A percentile compares a stretch with the other conserved stretches of the same genome.
Conservation (phyloP, 345 rosid genomes). For the thale cress (Arabidopsis thaliana) region TAIR10.1 NC_003076.8:415501-416000, state of each 20-base stretch:
- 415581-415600: constrained; percentile 72
- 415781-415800: constrained; percentile 71
- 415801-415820: constrained; percentile 70
- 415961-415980: constrained; percentile 44
- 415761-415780: constrained; percentile 13
- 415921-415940: constrained; percentile 51
- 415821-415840: constrained; percentile 54
- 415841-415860: constrained; percentile 74
- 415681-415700: background rate
- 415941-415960: constrained; percentile 48
- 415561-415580: constrained; percentile 78
- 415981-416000: constrained; percentile 76
- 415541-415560: constrained; percentile 78
- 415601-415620: constrained; percentile 81
- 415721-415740: background rate
- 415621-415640: constrained; percentile 78
- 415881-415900: constrained; percentile 81
- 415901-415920: constrained; percentile 73
- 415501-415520: constrained; percentile 71
- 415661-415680: constrained; percentile 77
- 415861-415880: constrained; percentile 64
- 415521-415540: constrained; percentile 73
- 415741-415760: background rate
- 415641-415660: constrained; percentile 68
- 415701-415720: background rate